Base-by-base conservation (phyloP, 148 eudicot species). In the Rhododendron mucronatum region DNA sequence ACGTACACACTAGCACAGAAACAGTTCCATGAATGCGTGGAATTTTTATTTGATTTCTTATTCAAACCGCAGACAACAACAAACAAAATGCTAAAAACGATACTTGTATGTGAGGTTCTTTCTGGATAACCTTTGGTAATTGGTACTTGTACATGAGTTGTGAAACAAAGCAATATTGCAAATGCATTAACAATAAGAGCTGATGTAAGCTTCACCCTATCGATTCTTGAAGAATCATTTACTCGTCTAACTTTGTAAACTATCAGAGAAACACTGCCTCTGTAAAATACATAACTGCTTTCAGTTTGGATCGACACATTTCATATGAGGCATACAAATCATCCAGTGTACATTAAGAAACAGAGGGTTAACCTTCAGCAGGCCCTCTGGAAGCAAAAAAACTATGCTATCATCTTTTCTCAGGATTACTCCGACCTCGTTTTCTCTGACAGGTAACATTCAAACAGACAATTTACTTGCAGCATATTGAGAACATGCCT, bases 401-500 rank as follows among this genome's bases (percentile, higher is more conserved):
- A 20, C 65, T 37, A 5, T 1, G 4, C 20, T 3, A 15, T 16
- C 28, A 6, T 15, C 7, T 20, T 26, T 39, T 44, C 50, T 20
- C n/a, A 39, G 1, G 77, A n/a, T 81, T 83, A 85, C 84, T 83
- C 82, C 26, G 61, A 35, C 35, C 85, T 71, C 28, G 9, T 81
- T 82, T n/a, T 82, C 65, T 82, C 57, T 82, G 48, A 10, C 8
- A 39, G 71, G 48, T 89, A 82, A 78, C 85, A 86, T 89, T 89
- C 85, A 44, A 57, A 78, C 74, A 65, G 86, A 47, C 50, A 69
- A 23, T 13, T 10, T 44, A 77, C 21, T 84, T 77, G 80, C 11
- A 44, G 57, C 20, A 69, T 51, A 61, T 20, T 65, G 59, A 82
- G 69, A 74, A 28, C 61, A 55, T 48, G 47, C 73, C 51, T 67